Evolutionary conservation across 2,329 filamentous ascomycete genomes (phyloP), one percentile per base, ranked within the genome.

Genomic region (Saccharata proteae): DNA sequence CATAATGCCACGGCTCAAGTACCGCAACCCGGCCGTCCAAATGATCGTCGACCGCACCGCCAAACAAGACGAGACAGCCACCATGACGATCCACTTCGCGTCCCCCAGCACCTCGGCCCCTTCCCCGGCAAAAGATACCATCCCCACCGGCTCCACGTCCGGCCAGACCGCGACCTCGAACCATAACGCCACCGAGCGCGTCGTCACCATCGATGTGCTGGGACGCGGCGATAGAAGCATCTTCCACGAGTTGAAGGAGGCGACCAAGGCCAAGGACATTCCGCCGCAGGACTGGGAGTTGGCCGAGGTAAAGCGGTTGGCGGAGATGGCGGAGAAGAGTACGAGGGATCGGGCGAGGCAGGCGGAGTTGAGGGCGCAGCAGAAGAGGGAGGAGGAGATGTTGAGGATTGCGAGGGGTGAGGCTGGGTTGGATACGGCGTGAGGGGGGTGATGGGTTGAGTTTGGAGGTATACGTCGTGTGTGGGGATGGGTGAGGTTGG

Each of bases 1-100:
- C 38, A 79, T 76, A 52, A 75, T 96, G 28, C 82, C 83, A 14
- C 74, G 83, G 35, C 67, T 98, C 43, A 94, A 98, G 67, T 98
- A 77, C 63, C 80, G 93, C 67, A 98, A 98, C 55, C 90, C 90
- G 1, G 62, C 74, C 9, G 57, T 94, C 26, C 74, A 79, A 25
- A 92, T 96, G 70, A 76, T 81, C 37, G 73, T 93, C 46, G 77
- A 79, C 55, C 79, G 81, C 37, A 76, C 71, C 40, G 46, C 54
- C 14, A 41, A 49, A 21, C 38, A 74, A 43, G 54, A 62, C 4
- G 63, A 63, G 14, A 61, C 69, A 5, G 71, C 80, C 10, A 65
- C 62, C 27, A 64, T 85, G 58, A 74, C 71, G 38, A 63, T 86
- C 44, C 77, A 78, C 58, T 35, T 30, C 70, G 77, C 37, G 40